Conservation (phyloP, 2,329 filamentous ascomycete species). For the Fusarium haematococcum region DNA sequence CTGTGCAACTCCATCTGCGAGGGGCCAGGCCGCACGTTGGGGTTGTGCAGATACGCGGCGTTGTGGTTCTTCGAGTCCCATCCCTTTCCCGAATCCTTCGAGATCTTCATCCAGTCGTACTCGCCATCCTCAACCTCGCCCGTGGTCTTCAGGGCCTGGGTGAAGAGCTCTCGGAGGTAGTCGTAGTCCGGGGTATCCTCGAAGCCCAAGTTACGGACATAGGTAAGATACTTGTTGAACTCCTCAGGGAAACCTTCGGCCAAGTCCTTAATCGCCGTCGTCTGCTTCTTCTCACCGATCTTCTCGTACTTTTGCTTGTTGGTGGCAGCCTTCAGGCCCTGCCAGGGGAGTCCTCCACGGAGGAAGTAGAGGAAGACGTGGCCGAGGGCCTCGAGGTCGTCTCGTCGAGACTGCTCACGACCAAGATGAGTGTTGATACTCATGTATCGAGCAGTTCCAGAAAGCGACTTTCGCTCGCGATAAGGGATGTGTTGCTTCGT, state of each 20-base stretch:
- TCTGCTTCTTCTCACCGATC: conserved; percentile 99
- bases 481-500: conserved; percentile 99
- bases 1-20: conserved; percentile 88
- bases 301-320: conserved; percentile 99
- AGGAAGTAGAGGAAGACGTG: conserved; percentile 83
- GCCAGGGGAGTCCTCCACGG: conserved; percentile 77
- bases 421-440: conserved; percentile 99
- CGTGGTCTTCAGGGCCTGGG: conserved; percentile 92
- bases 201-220: conserved; percentile 97
- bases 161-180: conserved; percentile 95
- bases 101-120: conserved; percentile 99
- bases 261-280: conserved; percentile 94
- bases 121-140: conserved; percentile 97
- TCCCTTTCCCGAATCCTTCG: conserved; percentile 83
- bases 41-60: conserved; percentile 74
- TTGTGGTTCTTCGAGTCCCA: conserved; percentile 84
- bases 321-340: conserved; percentile 78
- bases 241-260: conserved; percentile 97
- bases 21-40: conserved; percentile 81
- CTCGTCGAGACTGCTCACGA: conserved; percentile 93
- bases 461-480: conserved; percentile 94
- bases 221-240: conserved; percentile 97
- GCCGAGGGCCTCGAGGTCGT: conserved; percentile 90
- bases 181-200: conserved; percentile 99
- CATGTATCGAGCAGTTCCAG: conserved; percentile 98